Base-by-base conservation (phyloP, 768 basidiomycete genomes). In the Phaffia australis region DNA sequence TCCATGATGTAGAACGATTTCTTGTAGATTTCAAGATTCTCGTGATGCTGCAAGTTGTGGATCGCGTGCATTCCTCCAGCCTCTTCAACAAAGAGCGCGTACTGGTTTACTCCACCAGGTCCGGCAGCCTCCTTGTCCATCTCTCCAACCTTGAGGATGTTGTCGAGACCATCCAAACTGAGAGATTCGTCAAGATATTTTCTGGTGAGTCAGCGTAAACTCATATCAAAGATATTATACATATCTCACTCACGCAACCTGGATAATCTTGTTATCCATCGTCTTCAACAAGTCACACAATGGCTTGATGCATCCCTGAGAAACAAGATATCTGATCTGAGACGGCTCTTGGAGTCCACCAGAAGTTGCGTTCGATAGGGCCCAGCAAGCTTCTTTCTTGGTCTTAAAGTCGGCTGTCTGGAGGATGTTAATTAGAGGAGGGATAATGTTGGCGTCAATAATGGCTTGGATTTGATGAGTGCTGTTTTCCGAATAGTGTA, bases 201-300 rank as follows among this genome's bases (percentile, higher is more conserved):
- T 27, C 16, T 8, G 52, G 27, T 54, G 5, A 54, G 52, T 8
- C 8, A 54, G 52, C 18, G 21, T 27, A 27, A 4, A 54, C 16
- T n/a, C 16, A 19, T 46, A 3, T 46, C 42, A 61, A 3, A 47
- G 6, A n/a, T 14, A 58, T 51, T 56, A 27, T 27, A 47, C 16
- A n/a, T 32, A 56, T 25, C 23, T 25, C 15, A 56, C 57, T 47
- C 21, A 58, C 70, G 52, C 63, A 23, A 71, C 71, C 71, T 80
- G 79, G 72, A 99, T 99, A 72, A 98, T 95, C 81, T 99, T 99
- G 83, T 98, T 98, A 79, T 99, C 95, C 91, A 97, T 93, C 83
- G 92, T 94, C 30, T 85, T 87, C 66, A 99, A 82, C 60, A 99
- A 80, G 73, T 99, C 95, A 75, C 95, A 99, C 32, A 99, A 81